A percentile compares a stretch with the other conserved stretches of the same genome.
phyloP scores from a whole-genome alignment of 2,329 filamentous ascomycete species.

The Hymenoscyphus salicellus region DNA sequence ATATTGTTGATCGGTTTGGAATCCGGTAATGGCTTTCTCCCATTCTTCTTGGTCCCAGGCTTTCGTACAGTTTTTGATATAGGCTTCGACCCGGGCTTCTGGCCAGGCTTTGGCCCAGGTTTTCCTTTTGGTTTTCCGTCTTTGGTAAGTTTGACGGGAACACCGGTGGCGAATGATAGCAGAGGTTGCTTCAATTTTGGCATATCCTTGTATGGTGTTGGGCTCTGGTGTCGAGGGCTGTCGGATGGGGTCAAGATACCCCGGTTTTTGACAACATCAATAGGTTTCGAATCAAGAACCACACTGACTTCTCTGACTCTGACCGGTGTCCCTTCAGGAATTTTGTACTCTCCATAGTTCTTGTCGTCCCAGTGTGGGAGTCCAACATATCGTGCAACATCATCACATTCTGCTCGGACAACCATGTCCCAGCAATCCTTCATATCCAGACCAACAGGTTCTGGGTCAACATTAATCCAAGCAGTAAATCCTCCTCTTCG shows the following conservation, averaged over 20 bases:
- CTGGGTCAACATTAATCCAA: constrained; percentile 90
- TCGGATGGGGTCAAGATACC: constrained; percentile 57
- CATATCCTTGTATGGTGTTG: constrained; percentile 23
- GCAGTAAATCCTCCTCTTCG: constrained; percentile 81
- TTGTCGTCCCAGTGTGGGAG: constrained; percentile 59
- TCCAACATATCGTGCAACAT: constrained; percentile 72
- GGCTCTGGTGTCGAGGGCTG: constrained; percentile 50
- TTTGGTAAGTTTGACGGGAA: constrained; percentile 13
- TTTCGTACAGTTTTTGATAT: not conserved
- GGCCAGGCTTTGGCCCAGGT: constrained; percentile 27
- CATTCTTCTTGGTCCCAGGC: not conserved
- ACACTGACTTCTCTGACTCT: constrained; percentile 43
- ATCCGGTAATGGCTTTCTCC: constrained; percentile 27
- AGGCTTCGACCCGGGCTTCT: constrained; percentile 1
- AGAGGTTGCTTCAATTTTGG: constrained; percentile 51
- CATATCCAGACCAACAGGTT: constrained; percentile 78
- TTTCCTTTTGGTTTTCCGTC: constrained; percentile 27
- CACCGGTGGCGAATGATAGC: constrained; percentile 36
- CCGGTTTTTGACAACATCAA: constrained; percentile 43
- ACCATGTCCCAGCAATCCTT: constrained; percentile 93
- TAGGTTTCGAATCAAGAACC: constrained; percentile 38
- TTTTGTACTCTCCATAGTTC: constrained; percentile 49
- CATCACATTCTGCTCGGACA: constrained; percentile 81
- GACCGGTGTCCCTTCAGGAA: constrained; percentile 44
- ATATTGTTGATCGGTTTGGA: constrained; percentile 24